A percentile compares a stretch with the other conserved stretches of the same genome.
phyloP scores from a whole-genome alignment of 2,329 filamentous ascomycete species.

The Pseudocercospora vitis region DNA sequence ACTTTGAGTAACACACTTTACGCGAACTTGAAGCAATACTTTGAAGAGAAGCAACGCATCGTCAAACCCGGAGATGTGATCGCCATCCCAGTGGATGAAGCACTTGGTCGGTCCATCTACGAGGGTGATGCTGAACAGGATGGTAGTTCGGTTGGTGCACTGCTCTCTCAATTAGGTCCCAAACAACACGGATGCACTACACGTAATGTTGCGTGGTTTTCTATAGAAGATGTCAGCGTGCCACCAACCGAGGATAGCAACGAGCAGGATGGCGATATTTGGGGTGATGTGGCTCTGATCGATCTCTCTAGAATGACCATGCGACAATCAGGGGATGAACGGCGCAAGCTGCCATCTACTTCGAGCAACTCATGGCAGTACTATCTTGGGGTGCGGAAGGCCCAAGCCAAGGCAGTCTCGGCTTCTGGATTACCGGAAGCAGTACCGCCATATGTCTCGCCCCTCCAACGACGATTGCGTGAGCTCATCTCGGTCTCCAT shows the following conservation, averaged over 20 bases:
- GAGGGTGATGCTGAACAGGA: constrained; percentile 71
- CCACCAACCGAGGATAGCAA: constrained; percentile 51
- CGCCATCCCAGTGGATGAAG: constrained; percentile 83
- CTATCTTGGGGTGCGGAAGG: constrained; percentile 75
- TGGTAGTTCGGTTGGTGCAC: constrained; percentile 54
- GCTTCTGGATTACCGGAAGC: constrained; percentile 37
- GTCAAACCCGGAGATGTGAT: constrained; percentile 86
- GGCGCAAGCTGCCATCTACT: constrained; percentile 74
- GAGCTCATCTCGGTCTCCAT: constrained; percentile 87
- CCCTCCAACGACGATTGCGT: constrained; percentile 63
- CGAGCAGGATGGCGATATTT: constrained; percentile 66
- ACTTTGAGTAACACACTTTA: constrained; percentile 83
- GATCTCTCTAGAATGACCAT: constrained; percentile 85
- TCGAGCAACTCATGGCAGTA: constrained; percentile 81
- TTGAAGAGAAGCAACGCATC: constrained; percentile 77
- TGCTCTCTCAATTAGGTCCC: constrained; percentile 30
- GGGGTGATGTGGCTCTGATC: constrained; percentile 83
- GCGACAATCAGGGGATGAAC: constrained; percentile 85
- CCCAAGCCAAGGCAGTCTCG: constrained; percentile 55
- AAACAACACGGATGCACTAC: constrained; percentile 50
- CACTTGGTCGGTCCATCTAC: constrained; percentile 77
- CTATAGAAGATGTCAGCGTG: constrained; percentile 69
- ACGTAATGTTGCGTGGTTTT: constrained; percentile 79
- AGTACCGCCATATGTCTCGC: constrained; percentile 46
- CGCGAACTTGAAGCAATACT: constrained; percentile 82